Evolutionary conservation across 331 rosid species (phyloP), one percentile per base, ranked within the genome.

Genomic region (Pyrus hybrid): DNA sequence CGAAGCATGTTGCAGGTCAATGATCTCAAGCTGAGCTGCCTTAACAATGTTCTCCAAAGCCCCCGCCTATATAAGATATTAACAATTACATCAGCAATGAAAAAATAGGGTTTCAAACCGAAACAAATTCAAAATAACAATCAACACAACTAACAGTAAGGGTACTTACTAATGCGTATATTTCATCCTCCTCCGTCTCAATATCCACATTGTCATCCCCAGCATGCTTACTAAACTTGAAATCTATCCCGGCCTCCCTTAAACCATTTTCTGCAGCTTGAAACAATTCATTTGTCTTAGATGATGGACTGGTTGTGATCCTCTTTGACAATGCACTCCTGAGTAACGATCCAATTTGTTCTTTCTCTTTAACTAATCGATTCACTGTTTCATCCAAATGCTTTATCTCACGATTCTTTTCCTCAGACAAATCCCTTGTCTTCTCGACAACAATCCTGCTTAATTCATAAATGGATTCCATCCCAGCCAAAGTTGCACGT

Each of bases 1-100:
- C 80, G 77, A 86, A 57, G 90, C 76, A 83, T 92, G 97, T 76
- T 84, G 93, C 67, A 95, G 89, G 37, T 92, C 97, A 72, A 91
- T 90, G 79, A 94, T 94, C 87, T 94, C 98, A 78, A 92, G 85
- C 86, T 95, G 99, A 76, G 99, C 92, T 30, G 87, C 88, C 89
- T 90, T 92, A 7, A 95, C 97, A 45, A 95, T 93, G 83, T 92
- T 77, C 91, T 95, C 98, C 88, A 95, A 80, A 68, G 99, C 96
- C 81, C 93, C 93, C 71, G 99, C 98, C 99, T 95, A 81, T 41
- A 79, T 29, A 69, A 6, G 71, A 54, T 65, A 84, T 49, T 75
- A 22, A 1, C 63, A 58, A 75, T 70, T 41, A 84, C 47, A 30
- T 82, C 76, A 72, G 67, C 77, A 68, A 71, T 20, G 35, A 73